Base-by-base conservation (phyloP, 345 rosid species). In the Mercurialis annua region DNA sequence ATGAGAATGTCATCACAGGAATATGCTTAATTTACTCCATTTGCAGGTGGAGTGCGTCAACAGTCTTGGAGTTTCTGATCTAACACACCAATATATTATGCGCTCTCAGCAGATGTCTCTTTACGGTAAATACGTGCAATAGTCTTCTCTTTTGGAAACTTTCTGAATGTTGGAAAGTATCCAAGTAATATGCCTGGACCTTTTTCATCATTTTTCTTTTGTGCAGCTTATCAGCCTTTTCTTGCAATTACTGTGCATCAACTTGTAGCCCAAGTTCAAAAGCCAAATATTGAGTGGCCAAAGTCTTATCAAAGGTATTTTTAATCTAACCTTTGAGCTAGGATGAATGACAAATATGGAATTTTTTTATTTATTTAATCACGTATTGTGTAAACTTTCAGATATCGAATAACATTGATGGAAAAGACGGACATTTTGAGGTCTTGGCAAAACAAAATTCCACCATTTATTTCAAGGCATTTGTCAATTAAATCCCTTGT, bases 211-310 rank as follows among this genome's bases (percentile, higher is more conserved):
- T 56, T 53, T 30, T 43, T 68, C 31, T 68, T 66, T 71, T 63
- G 44, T 76, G 80, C 85, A 91, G 99, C 70, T 74, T 91, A 94
- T 81, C 83, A 82, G 66, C 87, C 97, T 48, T 71, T 78, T 62
- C 71, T 84, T 76, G 96, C 86, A 47, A 77, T 91, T 69, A 67
- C 73, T 40, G 69, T 94, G 59, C 97, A 94, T 69, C 78, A 68
- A 59, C 77, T 72, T 30, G 88, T 94, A 30, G 85, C 95, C 64
- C 96, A 91, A 79, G 84, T 87, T 80, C 95, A 86, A 64, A 91
- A 73, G 74, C 91, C 92, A 73, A 81, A 76, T 59, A 84, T 94
- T 63, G 90, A 91, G 76, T 94, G 99, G 96, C 99, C 99, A 65
- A 89, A 89, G 79, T 87, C 96, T 42, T 79, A 81, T 75, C 86